Evolutionary conservation across 225 moss, liverwort and hornwort species (phyloP).

Genomic region (Marchantia paleacea): DNA sequence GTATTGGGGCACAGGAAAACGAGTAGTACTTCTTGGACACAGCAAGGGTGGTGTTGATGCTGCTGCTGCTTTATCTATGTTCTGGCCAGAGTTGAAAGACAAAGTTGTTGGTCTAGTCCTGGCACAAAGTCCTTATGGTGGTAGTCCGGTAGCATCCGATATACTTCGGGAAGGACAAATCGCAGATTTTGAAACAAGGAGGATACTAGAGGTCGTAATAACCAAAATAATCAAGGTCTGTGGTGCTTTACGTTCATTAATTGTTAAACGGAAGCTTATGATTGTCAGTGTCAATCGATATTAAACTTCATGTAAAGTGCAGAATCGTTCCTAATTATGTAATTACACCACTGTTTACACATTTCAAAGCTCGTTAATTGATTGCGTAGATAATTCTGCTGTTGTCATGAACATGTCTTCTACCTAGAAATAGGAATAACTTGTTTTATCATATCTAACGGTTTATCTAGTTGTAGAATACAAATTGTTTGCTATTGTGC

Average conservation of each 20-base stretch:
- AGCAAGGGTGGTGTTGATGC: conserved; percentile 99
- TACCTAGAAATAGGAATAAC: too few species aligned
- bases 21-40: conserved; percentile 83
- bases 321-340: too few species aligned
- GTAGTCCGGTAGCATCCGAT: conserved; percentile 91
- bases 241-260: neutral
- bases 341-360: too few species aligned
- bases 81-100: conserved; percentile 86
- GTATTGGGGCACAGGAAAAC: conserved; percentile 84
- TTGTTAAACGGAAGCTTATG: neutral
- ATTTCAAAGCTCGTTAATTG: too few species aligned
- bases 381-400: too few species aligned
- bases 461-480: too few species aligned
- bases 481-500: too few species aligned
- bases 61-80: conserved; percentile 90
- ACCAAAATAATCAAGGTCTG: conserved; percentile 79
- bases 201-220: conserved; percentile 76
- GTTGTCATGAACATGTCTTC: too few species aligned
- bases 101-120: conserved; percentile 90
- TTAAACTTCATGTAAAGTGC: too few species aligned
- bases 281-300: neutral
- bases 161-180: conserved; percentile 94
- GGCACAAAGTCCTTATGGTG: conserved; percentile 90
- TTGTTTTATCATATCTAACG: too few species aligned
- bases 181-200: conserved; percentile 85